Base-by-base conservation (phyloP, 1,139 yeast species). In the Suhomyces kunorum region DNA sequence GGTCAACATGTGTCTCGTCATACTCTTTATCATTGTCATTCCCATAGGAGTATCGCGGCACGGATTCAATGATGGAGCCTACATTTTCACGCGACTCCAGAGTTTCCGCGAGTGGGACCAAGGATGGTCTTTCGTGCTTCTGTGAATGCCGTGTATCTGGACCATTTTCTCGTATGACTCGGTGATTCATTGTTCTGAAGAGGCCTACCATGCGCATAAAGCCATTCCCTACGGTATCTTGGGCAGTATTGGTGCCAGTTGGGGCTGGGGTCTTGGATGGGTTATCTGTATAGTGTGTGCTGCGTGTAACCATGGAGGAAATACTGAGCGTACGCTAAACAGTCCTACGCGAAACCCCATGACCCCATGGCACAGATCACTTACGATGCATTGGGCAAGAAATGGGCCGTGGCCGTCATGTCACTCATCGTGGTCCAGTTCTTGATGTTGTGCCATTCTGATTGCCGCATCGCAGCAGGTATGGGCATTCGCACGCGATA, bases 361-460 rank as follows among this genome's bases (percentile, higher is more conserved):
- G 64, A 74, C 45, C 78, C 80, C 29, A 68, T 80, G 64, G 89
- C 92, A 6, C 88, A 82, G 60, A 71, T 84, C 39, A 68, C 82
- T 43, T 74, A 67, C 54, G 83, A 84, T 56, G 74, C 83, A 1
- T 66, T 84, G 43, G 92, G 92, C 27, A 78, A 78, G 54, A 66
- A 70, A 36, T 83, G 89, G 87, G 81, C 88, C 1, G 71, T 78
- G 51, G 83, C 81, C 0, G 76, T 83, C 43, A 79, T 81, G 83
- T 55, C 79, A 1, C 55, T 81, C 34, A 78, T 79, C 53, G 78
- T 81, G 3, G 61, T 71, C 40, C 86, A 80, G 58, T 81, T 74
- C 61, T 58, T 80, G 39, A 83, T 83, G 87, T 87, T 87, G 11
- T 66, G 77, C 82, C 1, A 68, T 76, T 24, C 56, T 72, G 29